phyloP scores from a whole-genome alignment of 2,329 filamentous ascomycete genomes.

The Teratosphaeria gauchensis region DNA sequence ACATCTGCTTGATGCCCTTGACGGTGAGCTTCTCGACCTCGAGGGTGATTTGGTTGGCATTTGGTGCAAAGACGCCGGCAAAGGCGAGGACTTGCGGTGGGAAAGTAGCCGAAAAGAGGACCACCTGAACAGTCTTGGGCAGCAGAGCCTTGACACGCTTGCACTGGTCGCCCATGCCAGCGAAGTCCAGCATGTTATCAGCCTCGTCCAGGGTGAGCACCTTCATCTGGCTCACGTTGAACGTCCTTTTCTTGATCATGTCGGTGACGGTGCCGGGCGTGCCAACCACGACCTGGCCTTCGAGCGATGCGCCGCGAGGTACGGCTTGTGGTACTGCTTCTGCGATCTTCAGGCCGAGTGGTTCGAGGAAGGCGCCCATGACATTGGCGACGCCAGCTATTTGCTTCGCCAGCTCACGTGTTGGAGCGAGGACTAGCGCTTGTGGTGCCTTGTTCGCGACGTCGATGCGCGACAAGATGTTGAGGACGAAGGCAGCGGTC shows the following conservation, averaged over 20 bases:
- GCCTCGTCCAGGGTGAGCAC: slow-evolving; percentile 91
- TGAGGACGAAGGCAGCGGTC: slow-evolving; percentile 91
- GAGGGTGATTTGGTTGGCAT: slow-evolving; percentile 77
- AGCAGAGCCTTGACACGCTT: slow-evolving; percentile 73
- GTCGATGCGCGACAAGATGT: slow-evolving; percentile 80
- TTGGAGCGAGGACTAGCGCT: slow-evolving; percentile 81
- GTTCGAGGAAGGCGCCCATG: slow-evolving; percentile 69
- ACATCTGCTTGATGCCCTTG: slow-evolving; percentile 95
- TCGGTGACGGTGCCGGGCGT: slow-evolving; percentile 92
- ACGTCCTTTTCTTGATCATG: slow-evolving; percentile 64
- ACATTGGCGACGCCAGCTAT: slow-evolving; percentile 75
- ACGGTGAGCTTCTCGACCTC: slow-evolving; percentile 89
- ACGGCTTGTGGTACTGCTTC: slow-evolving; percentile 74
- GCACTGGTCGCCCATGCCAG: slow-evolving; percentile 92
- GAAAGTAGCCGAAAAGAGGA: slow-evolving; percentile 93
- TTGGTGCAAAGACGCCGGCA: slow-evolving; percentile 73
- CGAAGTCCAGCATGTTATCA: slow-evolving; percentile 96
- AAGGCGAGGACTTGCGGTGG: slow-evolving; percentile 78
- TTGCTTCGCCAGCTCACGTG: slow-evolving; percentile 87
- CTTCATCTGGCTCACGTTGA: slow-evolving; percentile 63
- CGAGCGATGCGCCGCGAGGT: slow-evolving; percentile 57
- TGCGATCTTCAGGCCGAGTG: slow-evolving; percentile 59
- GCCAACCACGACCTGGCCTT: slow-evolving; percentile 75
- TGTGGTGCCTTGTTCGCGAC: slow-evolving; percentile 63
- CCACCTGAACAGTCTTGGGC: slow-evolving; percentile 66